A percentile compares a stretch with the other conserved stretches of the same genome.
Conservation (phyloP, 2,329 filamentous ascomycete genomes). For the Lecanicillium sp. region DNA sequence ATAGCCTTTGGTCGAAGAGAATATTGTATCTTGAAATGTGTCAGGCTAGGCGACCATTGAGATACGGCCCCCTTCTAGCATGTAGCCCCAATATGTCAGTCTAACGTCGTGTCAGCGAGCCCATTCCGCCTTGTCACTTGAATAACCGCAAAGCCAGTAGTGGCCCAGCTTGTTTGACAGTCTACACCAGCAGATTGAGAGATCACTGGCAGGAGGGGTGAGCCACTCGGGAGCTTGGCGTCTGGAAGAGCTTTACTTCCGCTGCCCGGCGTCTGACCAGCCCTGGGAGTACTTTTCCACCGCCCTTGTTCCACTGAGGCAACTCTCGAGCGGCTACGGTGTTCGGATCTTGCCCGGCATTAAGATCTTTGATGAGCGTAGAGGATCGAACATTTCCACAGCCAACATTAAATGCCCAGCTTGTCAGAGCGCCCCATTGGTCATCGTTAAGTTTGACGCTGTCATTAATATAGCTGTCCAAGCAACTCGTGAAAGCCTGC, state of each 20-base stretch:
- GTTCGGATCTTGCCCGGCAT: constrained; percentile 32
- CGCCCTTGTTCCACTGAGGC: constrained; percentile 37
- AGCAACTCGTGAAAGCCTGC: neutral
- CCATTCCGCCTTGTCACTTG: too few relatives aligned
- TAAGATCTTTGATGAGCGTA: constrained; percentile 33
- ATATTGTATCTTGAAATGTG: too few relatives aligned
- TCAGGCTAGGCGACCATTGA: too few relatives aligned
- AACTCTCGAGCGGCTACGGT: constrained; percentile 36
- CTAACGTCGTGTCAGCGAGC: too few relatives aligned
- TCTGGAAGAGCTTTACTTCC: neutral
- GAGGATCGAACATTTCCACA: constrained; percentile 19
- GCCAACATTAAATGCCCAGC: neutral
- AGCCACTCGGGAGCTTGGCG: neutral
- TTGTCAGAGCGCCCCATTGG: neutral
- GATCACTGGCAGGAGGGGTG: neutral
- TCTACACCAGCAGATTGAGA: too few relatives aligned
- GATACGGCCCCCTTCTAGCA: too few relatives aligned
- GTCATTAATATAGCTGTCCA: neutral
- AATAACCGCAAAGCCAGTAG: too few relatives aligned
- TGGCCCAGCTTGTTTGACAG: too few relatives aligned
- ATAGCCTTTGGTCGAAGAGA: too few relatives aligned
- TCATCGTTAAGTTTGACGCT: neutral
- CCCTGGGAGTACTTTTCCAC: constrained; percentile 30
- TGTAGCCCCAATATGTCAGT: too few relatives aligned
- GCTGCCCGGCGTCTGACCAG: constrained; percentile 19